Evolutionary conservation across 2,329 filamentous ascomycete genomes (phyloP), one percentile per base, ranked within the genome.

Genomic region (Trichoderma oligosporum): DNA sequence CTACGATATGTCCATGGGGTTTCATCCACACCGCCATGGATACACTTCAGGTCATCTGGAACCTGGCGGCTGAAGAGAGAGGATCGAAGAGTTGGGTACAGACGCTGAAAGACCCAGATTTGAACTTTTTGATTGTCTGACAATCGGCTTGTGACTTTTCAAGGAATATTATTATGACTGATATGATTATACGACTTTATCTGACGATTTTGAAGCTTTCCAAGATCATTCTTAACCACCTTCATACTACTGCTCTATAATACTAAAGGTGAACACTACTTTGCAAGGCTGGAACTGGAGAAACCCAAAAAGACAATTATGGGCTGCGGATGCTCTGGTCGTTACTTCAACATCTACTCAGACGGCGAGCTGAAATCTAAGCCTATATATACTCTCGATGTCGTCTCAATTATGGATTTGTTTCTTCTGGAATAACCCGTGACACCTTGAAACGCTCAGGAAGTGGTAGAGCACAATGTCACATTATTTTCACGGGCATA

Each of bases 1-100:
- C 76, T 25, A 64, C 71, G 18, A 68, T 71, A 11, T 76, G 71
- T 44, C 76, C 78, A 0, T 81, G 78, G 76, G 77, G 77, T 0
- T 81, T 80, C 55, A 66, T 80, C 4, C 71, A 75, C 49, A 77
- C 76, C 1, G 76, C 76, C 4, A 72, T 76, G 61, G 73, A 77
- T 41, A 74, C 73, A n/a, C 63, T 81, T 38, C 68, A 73, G 42
- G 65, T 72, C 4, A 70, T 80, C 0, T 80, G 77, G 77, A 65
- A 61, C 8, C 59, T 72, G 16, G 74, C 76, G 5, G 69, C 68
- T 1, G 63, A 70, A 7, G 66, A 64, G 0, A 63, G 63, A 20
- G 61, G 57, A 0, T 64, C 63, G 9, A 67, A 61, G 49, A 74
- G 72, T 38, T 79, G 77, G 77, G 66, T 79, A 2, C 72, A 75